Conservation (phyloP, 768 basidiomycete genomes). For the Russula sp. region DNA sequence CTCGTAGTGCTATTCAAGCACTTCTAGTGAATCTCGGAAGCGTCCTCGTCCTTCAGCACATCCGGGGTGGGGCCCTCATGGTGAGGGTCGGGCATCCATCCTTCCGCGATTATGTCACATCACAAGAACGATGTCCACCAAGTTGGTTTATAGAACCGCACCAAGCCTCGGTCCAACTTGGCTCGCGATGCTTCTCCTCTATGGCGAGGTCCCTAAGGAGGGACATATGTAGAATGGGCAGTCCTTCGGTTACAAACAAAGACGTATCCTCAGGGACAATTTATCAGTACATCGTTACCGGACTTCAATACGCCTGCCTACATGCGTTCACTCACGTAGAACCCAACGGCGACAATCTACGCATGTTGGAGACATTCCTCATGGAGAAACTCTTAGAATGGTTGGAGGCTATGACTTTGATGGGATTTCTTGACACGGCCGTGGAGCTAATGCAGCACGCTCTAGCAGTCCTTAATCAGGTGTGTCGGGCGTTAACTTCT, state of each 20-base stretch:
- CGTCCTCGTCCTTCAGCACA: slow-evolving; percentile 13
- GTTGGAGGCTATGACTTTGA: slow-evolving; percentile 21
- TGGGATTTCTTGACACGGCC: slow-evolving; percentile 15
- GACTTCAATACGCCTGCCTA: slow-evolving; percentile 20
- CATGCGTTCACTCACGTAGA: slow-evolving; percentile 14
- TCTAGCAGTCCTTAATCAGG: slow-evolving; percentile 12
- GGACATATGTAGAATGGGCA: slow-evolving; percentile 17
- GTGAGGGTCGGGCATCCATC: slow-evolving; percentile 22
- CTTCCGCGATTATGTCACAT: slow-evolving; percentile 25
- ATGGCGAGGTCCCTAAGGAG: slow-evolving; percentile 18
- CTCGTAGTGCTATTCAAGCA: background rate
- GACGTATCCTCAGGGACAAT: slow-evolving; percentile 4
- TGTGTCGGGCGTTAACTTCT: background rate
- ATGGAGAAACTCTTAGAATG: slow-evolving; percentile 23
- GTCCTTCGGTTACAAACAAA: slow-evolving; percentile 8
- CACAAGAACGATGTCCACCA: slow-evolving; percentile 14
- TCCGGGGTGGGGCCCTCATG: slow-evolving; percentile 5
- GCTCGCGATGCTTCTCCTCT: slow-evolving; percentile 18
- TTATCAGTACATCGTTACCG: background rate
- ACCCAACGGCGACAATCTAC: slow-evolving; percentile 8
- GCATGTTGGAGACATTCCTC: slow-evolving; percentile 17
- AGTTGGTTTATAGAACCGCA: slow-evolving; percentile 15
- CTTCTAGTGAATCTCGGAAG: slow-evolving; percentile 24
- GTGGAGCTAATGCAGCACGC: slow-evolving; percentile 15
- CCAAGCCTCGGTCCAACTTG: slow-evolving; percentile 9